phyloP scores from a whole-genome alignment of 257 asterid genomes.

The Capsicum rhomboideum region DNA sequence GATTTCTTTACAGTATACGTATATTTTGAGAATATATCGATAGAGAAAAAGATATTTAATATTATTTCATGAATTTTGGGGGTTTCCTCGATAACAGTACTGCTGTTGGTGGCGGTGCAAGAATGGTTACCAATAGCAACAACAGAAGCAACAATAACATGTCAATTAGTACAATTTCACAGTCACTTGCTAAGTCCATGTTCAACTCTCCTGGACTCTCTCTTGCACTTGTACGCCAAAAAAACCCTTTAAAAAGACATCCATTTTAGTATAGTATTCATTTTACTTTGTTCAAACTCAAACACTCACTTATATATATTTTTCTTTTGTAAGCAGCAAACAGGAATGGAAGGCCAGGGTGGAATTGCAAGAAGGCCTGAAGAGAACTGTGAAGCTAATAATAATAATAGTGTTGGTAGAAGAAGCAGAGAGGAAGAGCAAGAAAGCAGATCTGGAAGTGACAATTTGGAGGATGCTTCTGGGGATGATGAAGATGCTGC shows the following conservation, averaged over 20 bases:
- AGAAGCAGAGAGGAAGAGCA: slow-evolving; percentile 72
- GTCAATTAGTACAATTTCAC: slow-evolving; percentile 42
- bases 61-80: slow-evolving; percentile 77
- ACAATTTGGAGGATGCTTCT: slow-evolving; percentile 62
- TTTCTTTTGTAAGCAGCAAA: slow-evolving; percentile 35
- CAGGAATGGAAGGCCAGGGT: slow-evolving; percentile 68
- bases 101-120: slow-evolving; percentile 38
- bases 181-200: slow-evolving; percentile 48
- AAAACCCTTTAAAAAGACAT: background rate
- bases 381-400: slow-evolving; percentile 23
- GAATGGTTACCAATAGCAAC: slow-evolving; percentile 33
- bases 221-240: slow-evolving; percentile 60
- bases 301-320: background rate
- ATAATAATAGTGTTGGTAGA: slow-evolving; percentile 28
- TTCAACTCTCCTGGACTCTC: slow-evolving; percentile 87
- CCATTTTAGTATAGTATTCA: background rate
- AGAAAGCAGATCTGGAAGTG: slow-evolving; percentile 97
- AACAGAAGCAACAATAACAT: slow-evolving; percentile 20
- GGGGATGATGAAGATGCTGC: slow-evolving; percentile 71
- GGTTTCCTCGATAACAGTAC: slow-evolving; percentile 63
- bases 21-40: too few species aligned
- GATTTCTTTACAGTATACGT: too few species aligned
- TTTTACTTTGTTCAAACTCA: background rate
- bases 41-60: background rate
- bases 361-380: slow-evolving; percentile 40